phyloP scores from a whole-genome alignment of 306 rosid genomes.

The Rosa persica region DNA sequence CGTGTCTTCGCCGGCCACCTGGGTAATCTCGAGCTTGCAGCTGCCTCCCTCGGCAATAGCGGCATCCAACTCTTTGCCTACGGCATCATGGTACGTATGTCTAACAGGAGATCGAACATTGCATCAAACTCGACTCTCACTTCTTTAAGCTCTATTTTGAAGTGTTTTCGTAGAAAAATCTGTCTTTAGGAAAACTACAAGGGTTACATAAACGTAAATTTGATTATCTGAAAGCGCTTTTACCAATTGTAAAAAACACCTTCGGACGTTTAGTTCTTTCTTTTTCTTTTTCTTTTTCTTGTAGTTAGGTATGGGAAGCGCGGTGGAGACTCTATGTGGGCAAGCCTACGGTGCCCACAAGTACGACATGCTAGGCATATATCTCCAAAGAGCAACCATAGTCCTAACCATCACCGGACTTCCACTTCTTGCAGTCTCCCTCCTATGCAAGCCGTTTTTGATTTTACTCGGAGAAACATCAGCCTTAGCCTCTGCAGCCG shows the following conservation, averaged over 20 bases:
- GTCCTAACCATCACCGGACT: constrained; percentile 50
- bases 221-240: not conserved
- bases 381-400: constrained; percentile 56
- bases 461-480: constrained; percentile 41
- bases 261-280: too few species aligned
- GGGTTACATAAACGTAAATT: not conserved
- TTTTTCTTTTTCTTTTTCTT: not conserved
- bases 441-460: constrained; percentile 44
- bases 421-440: constrained; percentile 39
- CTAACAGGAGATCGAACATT: not conserved
- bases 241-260: too few species aligned
- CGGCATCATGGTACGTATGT: constrained; percentile 61
- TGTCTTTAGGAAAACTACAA: not conserved
- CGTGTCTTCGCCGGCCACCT: constrained; percentile 73
- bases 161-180: not conserved
- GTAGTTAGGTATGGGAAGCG: constrained; percentile 87
- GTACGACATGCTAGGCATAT: constrained; percentile 66
- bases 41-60: constrained; percentile 72
- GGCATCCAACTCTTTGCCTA: constrained; percentile 71
- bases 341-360: constrained; percentile 69
- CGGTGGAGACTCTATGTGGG: constrained; percentile 78
- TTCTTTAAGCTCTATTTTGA: not conserved
- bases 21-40: constrained; percentile 75
- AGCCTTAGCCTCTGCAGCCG: constrained; percentile 44
- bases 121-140: not conserved